Evolutionary conservation across 2,329 filamentous ascomycete genomes (phyloP), one percentile per base, ranked within the genome.

Genomic region (Corniculantispora saksenae): DNA sequence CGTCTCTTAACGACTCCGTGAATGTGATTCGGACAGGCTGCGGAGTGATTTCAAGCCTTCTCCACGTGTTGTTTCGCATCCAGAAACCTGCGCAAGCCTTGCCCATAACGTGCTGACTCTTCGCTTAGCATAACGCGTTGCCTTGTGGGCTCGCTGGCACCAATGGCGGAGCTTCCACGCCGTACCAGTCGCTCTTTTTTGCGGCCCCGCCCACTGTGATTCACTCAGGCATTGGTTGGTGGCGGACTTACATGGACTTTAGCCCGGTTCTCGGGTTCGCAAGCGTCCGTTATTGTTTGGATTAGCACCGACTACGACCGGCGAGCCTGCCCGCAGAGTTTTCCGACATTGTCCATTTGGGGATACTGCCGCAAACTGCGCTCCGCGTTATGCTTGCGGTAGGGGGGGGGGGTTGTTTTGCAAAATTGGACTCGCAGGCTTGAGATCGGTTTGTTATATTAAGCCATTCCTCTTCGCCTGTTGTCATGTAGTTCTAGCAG

Each of bases 201-300:
- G 51, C 60, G 50, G 51, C 51, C 51, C 60, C 60, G 50, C 60
- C 10, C 50, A 62, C 50, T 50, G 38, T 61, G 59, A 54, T 43
- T 45, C 13, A 51, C 43, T 6, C 17, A 45, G 48, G 3, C 23
- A 35, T 45, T 45, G 48, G 23, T 13, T 47, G 38, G 38, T 17
- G 35, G 60, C 60, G 60, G 60, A 62, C 50, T 62, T 62, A 48
- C 27, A 55, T 62, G 60, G 60, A 62, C 25, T 62, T 62, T 40
- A 48, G 40, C 60, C 43, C 51, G 50, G 60, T 29, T 32, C 38
- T 61, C 59, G 59, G 59, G 12, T 21, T 55, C 25, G 50, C 38
- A 60, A 19, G 29, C 32, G 21, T 13, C 32, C 29, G n/a, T 21
- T 21, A n/a, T 25, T 21, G 21, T 43, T 43, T 13, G 38, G 38